Evolutionary conservation across 371 early-diverging fungal species (phyloP).

Genomic region (Conidiobolus incongruus): DNA sequence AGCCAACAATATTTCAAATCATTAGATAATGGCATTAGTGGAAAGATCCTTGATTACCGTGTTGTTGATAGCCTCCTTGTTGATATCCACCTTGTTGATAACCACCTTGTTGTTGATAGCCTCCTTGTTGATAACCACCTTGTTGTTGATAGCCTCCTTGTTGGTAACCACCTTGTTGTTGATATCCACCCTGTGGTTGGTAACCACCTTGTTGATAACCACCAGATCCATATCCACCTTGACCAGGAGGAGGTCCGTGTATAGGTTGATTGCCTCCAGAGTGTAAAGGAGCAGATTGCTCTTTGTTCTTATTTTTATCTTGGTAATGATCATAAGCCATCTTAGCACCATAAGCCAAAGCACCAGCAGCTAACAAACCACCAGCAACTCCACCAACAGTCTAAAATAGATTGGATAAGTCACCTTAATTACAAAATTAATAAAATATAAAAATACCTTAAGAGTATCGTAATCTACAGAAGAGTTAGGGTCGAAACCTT

Average conservation of each 20-base stretch:
- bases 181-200: too few relatives aligned
- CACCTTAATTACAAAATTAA: neutral
- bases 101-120: too few relatives aligned
- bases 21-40: too few relatives aligned
- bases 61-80: neutral
- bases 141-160: too few relatives aligned
- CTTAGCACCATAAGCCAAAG: slow-evolving; percentile 4
- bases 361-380: slow-evolving; percentile 3
- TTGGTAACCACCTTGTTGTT: too few relatives aligned
- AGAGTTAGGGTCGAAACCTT: slow-evolving; percentile 4
- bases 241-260: neutral
- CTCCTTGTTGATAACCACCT: too few relatives aligned
- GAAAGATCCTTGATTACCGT: neutral
- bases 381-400: slow-evolving; percentile 3
- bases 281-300: neutral
- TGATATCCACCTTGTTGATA: too few relatives aligned
- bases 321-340: slow-evolving; percentile 4
- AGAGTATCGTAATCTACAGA: neutral
- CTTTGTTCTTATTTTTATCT: neutral
- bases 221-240: neutral
- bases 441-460: neutral
- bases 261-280: neutral
- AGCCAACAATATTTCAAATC: too few relatives aligned
- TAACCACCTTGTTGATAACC: neutral
- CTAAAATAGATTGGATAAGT: neutral